phyloP scores from a whole-genome alignment of 2,329 filamentous ascomycete species.

The Aspergillus uvarum region DNA sequence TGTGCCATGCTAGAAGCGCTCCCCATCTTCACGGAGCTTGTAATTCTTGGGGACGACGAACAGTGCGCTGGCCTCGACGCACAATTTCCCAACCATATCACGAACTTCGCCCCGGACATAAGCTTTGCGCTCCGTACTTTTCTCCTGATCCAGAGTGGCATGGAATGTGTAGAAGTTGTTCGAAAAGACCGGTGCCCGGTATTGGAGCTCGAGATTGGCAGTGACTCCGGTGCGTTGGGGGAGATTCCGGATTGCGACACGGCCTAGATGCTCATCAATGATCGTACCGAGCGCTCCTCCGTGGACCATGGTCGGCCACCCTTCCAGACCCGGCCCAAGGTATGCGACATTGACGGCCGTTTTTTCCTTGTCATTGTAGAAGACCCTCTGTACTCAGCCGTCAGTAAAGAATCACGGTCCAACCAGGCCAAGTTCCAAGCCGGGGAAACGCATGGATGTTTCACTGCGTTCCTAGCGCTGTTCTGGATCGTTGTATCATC shows the following conservation, averaged over 20 bases:
- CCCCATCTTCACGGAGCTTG: conserved; percentile 41
- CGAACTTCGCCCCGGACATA: conserved; percentile 37
- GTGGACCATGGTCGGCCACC: conserved; percentile 72
- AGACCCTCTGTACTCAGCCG: conserved; percentile 55
- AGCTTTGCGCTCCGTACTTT: conserved; percentile 41
- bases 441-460: background rate
- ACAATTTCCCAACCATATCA: conserved; percentile 52
- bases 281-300: conserved; percentile 69
- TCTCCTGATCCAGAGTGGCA: conserved; percentile 43
- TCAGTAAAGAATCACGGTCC: conserved; percentile 15
- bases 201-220: conserved; percentile 60
- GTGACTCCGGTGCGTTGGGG: conserved; percentile 55
- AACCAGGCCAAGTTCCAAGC: background rate
- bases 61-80: conserved; percentile 58
- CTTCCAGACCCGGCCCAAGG: conserved; percentile 63
- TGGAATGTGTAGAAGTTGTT: conserved; percentile 64
- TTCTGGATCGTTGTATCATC: background rate
- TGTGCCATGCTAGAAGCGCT: conserved; percentile 35
- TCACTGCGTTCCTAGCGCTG: background rate
- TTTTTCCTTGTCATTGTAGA: conserved; percentile 60
- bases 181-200: conserved; percentile 60
- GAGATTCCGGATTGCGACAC: conserved; percentile 56
- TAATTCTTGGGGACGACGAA: conserved; percentile 60
- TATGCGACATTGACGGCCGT: conserved; percentile 64
- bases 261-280: conserved; percentile 68